Base-by-base conservation (phyloP, 192 early-diverging fungal species). In the Podila horticola region DNA sequence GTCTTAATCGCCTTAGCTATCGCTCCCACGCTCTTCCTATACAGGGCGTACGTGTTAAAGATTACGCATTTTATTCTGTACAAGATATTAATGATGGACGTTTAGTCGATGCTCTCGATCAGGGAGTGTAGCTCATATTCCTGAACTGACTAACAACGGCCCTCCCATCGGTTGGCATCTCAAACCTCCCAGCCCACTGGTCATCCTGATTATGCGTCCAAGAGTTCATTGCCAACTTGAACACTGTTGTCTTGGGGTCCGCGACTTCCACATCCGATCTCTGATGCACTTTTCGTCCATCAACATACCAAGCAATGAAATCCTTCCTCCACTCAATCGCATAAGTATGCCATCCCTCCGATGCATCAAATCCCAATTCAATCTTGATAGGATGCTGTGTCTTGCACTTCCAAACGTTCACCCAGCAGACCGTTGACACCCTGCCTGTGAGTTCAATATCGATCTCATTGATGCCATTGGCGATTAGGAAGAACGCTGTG, bases 381-480 rank as follows among this genome's bases (percentile, higher is more conserved):
- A 81, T 68, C 30, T 60, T 55, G 33, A 72, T 60, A 9, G 76
- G 76, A 58, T 72, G 68, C 50, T 81, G 76, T 36, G 60, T 57
- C 2, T 63, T 30, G 13, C 67, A 55, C 30, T 72, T 63, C 76
- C 76, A 81, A 26, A 81, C 41, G 48, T 72, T 81, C 70, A 81
- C 58, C 76, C 76, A 81, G 4, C 58, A 69, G 41, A 79, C 58
- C 6, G 5, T n/a, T 31, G 30, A 67, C 38, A 72, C 67, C n/a
- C 71, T 38, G 13, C 75, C 75, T 49, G 75, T 81, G 28, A 81
- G 62, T 45, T 81, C 76, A 30, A 81, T 55, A 59, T 81, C 76
- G 13, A 81, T 81, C 41, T 81, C 76, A 22, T 64, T 64, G 55
- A 58, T 52, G 9, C 57, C 71, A 55, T 81, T 72, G 24, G 66